Evolutionary conservation across 768 basidiomycete species (phyloP).

Genomic region (Mycena belliarum): DNA sequence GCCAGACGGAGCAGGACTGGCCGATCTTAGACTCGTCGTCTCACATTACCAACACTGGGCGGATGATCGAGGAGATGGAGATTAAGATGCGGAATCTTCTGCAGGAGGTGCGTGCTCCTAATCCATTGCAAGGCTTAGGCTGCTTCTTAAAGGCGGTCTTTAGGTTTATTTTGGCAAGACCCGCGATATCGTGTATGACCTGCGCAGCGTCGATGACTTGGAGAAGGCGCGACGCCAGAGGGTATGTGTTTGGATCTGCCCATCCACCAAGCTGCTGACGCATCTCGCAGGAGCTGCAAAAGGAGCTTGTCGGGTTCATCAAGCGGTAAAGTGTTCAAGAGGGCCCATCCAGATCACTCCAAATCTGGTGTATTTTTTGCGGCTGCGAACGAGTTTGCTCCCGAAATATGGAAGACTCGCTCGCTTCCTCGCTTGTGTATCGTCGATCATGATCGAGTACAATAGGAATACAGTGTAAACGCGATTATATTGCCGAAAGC

Average conservation of each 20-base stretch:
- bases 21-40: slow-evolving; percentile 76
- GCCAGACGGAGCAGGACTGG: slow-evolving; percentile 83
- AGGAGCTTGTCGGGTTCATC: slow-evolving; percentile 86
- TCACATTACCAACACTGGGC: slow-evolving; percentile 92
- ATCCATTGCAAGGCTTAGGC: neutral
- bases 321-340: slow-evolving; percentile 51
- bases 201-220: slow-evolving; percentile 84
- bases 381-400: neutral
- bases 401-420: slow-evolving; percentile 9
- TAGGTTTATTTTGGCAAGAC: slow-evolving; percentile 97
- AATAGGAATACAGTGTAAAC: no score
- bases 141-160: neutral
- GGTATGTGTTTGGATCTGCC: neutral
- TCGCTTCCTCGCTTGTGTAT: no score
- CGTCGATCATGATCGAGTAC: slow-evolving; percentile 13
- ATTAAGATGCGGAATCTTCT: slow-evolving; percentile 97
- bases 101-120: slow-evolving; percentile 61
- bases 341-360: neutral
- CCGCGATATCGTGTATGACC: slow-evolving; percentile 89
- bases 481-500: no score
- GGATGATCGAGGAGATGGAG: slow-evolving; percentile 98
- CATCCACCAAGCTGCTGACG: no score
- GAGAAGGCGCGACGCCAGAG: slow-evolving; percentile 79
- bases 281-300: slow-evolving; percentile 63
- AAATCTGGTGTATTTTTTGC: slow-evolving; percentile 1